phyloP scores from a whole-genome alignment of 2,329 filamentous ascomycete species.

The Epichloe hybrida region DNA sequence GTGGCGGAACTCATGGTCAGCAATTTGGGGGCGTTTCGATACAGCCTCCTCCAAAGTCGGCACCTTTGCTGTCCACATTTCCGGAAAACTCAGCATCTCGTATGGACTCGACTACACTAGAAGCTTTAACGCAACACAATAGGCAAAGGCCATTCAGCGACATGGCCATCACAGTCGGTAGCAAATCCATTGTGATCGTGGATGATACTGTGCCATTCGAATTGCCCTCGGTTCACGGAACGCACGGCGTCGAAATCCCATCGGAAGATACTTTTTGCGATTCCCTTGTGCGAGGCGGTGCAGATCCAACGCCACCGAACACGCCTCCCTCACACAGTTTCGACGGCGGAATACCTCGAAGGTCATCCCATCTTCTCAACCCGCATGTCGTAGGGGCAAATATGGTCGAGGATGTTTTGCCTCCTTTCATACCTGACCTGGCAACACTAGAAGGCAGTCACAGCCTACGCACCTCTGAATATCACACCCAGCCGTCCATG shows the following conservation, averaged over 20 bases:
- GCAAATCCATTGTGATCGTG: slow-evolving; percentile 81
- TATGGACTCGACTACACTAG: slow-evolving; percentile 25
- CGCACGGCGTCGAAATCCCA: slow-evolving; percentile 27
- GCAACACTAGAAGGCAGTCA: slow-evolving; percentile 22
- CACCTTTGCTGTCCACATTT: slow-evolving; percentile 15
- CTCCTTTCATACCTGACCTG: slow-evolving; percentile 34
- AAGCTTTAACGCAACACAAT: slow-evolving; percentile 18
- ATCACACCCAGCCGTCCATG: slow-evolving; percentile 19
- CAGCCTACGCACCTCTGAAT: slow-evolving; percentile 18
- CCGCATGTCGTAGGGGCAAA: slow-evolving; percentile 28
- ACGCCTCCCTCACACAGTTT: slow-evolving; percentile 38
- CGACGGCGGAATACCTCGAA: slow-evolving; percentile 32
- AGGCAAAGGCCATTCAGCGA: slow-evolving; percentile 35
- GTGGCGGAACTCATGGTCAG: slow-evolving; percentile 12
- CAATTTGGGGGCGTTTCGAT: slow-evolving; percentile 10
- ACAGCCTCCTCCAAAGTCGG: slow-evolving; percentile 13
- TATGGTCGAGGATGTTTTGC: slow-evolving; percentile 26
- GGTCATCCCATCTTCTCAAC: slow-evolving; percentile 43
- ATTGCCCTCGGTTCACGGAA: slow-evolving; percentile 35
- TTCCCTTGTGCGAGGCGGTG: slow-evolving; percentile 32
- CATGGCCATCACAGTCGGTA: slow-evolving; percentile 58
- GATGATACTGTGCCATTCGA: slow-evolving; percentile 48
- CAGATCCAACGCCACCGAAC: slow-evolving; percentile 45
- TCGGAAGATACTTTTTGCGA: slow-evolving; percentile 42
- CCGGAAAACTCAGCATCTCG: slow-evolving; percentile 30